Evolutionary conservation across 2,329 filamentous ascomycete species (phyloP), one percentile per base, ranked within the genome.

Genomic region (Penicillium italicum): DNA sequence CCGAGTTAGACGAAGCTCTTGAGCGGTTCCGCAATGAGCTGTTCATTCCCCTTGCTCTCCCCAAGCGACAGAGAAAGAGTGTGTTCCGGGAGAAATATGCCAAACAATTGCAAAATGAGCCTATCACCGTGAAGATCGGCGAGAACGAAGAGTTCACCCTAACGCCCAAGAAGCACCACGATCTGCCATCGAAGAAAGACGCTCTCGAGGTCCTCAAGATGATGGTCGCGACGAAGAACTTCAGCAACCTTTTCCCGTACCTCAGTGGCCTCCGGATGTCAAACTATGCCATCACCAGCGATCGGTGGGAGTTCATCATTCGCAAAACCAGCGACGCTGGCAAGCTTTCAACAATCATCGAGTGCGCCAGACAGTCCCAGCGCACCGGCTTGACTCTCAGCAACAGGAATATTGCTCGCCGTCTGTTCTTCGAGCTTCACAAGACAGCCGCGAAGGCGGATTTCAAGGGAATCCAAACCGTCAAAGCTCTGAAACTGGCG

Each of bases 31-130:
- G 76, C 60, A 63, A 77, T 57, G 70, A 74, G 38, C 66, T 78
- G 47, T 78, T 79, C 63, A 73, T 77, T 31, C 77, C 76, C 28
- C 69, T 67, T 46, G 69, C 70, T 36, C 69, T 79, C 5, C 63
- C 66, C 34, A 55, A 64, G 6, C 67, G 67, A 40, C 76, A 78
- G 54, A 69, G 69, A 56, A 69, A 65, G 38, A 67, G 75, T 42
- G 71, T 78, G 53, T 77, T 74, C 65, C 70, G 71, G 47, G 57
- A 68, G 31, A 72, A 69, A 36, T 68, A 73, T 43, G 66, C 69
- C 37, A 63, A 69, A 14, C 62, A 68, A 48, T 66, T 79, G 28
- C 58, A 68, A 31, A 67, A 75, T 14, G 70, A 77, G 37, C 74
- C 75, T 0, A 69, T 78, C 12, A 72, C 69, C 5, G 70, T 78